phyloP scores from a whole-genome alignment of 306 rosid species.

The Dalbergia oliveri region DNA sequence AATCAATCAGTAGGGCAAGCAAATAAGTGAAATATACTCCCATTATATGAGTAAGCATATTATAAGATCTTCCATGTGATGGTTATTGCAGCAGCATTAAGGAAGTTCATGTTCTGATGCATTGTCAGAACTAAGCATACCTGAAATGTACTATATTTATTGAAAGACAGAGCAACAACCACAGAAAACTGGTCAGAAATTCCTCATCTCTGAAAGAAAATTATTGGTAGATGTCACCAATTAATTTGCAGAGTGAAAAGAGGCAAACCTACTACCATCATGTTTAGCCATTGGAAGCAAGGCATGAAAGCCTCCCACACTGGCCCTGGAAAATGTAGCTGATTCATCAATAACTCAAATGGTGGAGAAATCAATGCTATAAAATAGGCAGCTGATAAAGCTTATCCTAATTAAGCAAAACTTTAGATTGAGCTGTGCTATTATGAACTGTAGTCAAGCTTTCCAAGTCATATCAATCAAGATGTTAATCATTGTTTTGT shows the following conservation, averaged over 20 bases:
- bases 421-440: background rate
- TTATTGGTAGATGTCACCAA: constrained; percentile 53
- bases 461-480: background rate
- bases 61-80: constrained; percentile 41
- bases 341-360: constrained; percentile 52
- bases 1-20: constrained; percentile 28
- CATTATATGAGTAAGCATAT: constrained; percentile 28
- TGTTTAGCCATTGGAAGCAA: constrained; percentile 64
- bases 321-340: constrained; percentile 65
- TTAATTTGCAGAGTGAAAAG: constrained; percentile 52
- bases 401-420: constrained; percentile 32
- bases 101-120: constrained; percentile 44
- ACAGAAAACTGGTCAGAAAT: constrained; percentile 43
- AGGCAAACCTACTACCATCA: constrained; percentile 57
- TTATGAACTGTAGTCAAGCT: constrained; percentile 6
- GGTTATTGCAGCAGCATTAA: constrained; percentile 35
- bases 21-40: constrained; percentile 30
- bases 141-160: constrained; percentile 45
- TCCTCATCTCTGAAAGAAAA: constrained; percentile 42
- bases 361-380: constrained; percentile 11
- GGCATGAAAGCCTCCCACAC: constrained; percentile 60
- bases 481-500: constrained; percentile 14
- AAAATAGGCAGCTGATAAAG: constrained; percentile 22
- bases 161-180: constrained; percentile 24
- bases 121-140: constrained; percentile 42